Evolutionary conservation across 352 stramenopile genomes (phyloP), one percentile per base, ranked within the genome.

Genomic region (Blastocystis sp.): DNA sequence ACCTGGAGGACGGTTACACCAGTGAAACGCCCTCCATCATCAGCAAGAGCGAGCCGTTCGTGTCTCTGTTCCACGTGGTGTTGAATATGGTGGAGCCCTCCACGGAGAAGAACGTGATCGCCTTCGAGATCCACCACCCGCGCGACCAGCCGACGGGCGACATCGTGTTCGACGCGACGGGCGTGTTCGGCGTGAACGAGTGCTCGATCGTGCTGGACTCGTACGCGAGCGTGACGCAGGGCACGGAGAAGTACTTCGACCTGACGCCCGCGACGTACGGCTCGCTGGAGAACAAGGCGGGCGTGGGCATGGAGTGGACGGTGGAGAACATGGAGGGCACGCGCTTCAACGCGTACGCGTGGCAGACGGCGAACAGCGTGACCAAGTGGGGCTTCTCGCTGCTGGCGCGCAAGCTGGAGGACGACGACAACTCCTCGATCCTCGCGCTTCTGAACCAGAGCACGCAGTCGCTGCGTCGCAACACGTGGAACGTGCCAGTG

Each of bases 261-360:
- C 13, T 80, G 69, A 61, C 37, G n/a, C 69, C 69, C 39, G 45
- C 39, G 16, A 80, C 69, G 35, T 80, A 80, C n/a, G 31, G 33
- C n/a, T 80, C 55, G 6, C 41, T 63, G 35, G 50, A 31, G n/a
- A 67, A 50, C 35, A 69, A 29, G 9, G 37, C 21, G 26, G 51
- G 55, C 35, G 31, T 55, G 10, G 41, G 13, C 19, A 12, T 85
- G 29, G 45, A 69, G 12, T 85, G 74, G 74, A 63, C 51, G 50
- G 74, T 85, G 59, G 74, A 85, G 60, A 85, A 85, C 66, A 12
- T 85, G 74, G 74, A 70, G 41, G 74, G 74, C 39, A 70, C 45
- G 24, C 31, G 60, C 13, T 80, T 60, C 33, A 80, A 80, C 55
- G 33, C 45, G 3, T 80, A 62, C 29, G 70, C 33, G 6, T 29